Percentiles rank a stretch among this genome's conserved stretches.
Evolutionary conservation across 2,329 filamentous ascomycete species (phyloP).

Genomic region (Trichoderma polysporum): DNA sequence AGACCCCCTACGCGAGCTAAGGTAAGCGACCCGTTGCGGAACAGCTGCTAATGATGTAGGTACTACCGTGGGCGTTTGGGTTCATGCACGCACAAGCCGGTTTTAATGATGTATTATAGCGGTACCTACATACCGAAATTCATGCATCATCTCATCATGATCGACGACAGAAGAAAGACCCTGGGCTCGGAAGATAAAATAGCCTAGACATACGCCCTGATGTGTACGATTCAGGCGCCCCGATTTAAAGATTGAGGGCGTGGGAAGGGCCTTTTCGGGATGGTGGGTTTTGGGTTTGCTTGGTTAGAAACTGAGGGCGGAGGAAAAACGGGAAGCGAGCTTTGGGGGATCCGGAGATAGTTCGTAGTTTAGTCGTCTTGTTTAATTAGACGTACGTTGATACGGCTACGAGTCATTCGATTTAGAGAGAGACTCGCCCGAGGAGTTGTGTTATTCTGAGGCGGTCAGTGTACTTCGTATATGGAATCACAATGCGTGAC

Average conservation of each 20-base stretch:
- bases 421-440: neutral
- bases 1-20: slow-evolving; percentile 13
- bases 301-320: neutral
- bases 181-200: neutral
- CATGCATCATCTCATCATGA: slow-evolving; percentile 17
- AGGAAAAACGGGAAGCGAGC: neutral
- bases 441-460: neutral
- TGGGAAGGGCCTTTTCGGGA: neutral
- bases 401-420: neutral
- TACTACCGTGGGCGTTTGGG: neutral
- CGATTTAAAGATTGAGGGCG: neutral
- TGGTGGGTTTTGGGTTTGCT: neutral
- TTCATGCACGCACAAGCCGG: slow-evolving; percentile 12
- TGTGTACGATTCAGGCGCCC: neutral
- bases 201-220: neutral
- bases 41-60: neutral
- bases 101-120: neutral
- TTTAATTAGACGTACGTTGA: neutral
- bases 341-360: neutral
- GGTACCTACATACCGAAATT: neutral
- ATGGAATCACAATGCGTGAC: neutral
- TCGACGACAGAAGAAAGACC: neutral
- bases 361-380: neutral
- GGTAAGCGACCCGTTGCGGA: neutral
- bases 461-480: neutral